Base-by-base conservation (phyloP, 2,329 filamentous ascomycete species). In the Alternaria metachromatica region DNA sequence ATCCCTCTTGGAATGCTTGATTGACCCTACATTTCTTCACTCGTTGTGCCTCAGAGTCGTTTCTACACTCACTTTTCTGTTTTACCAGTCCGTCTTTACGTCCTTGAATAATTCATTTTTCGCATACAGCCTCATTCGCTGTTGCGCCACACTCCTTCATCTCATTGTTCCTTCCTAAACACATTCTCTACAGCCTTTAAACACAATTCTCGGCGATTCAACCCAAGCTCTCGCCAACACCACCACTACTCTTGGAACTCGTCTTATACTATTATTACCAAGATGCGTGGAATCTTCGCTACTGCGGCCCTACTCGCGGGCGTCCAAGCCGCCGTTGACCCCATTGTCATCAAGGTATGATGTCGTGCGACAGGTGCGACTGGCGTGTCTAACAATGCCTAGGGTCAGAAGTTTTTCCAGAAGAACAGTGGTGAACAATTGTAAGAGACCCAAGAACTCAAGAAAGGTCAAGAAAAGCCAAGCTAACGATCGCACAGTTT, bases 381-480 rank as follows among this genome's bases (percentile, higher is more conserved):
- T 50, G 46, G 33, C 43, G 33, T 60, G 59, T 48, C 65, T 69
- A 55, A 65, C 67, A 62, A 25, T 48, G 12, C 49, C 33, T 70
- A 91, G 89, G 90, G 92, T 72, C 88, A 88, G 78, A 94, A 96
- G 82, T 95, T 97, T 87, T 97, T 96, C 87, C 94, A 92, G 85
- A 87, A 92, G 81, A 92, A 90, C 80, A 92, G 90, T 80, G 90
- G 90, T 74, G 90, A 89, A 23, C 87, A 92, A 83, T 92, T 92
- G 65, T 75, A 68, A 63, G 73, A 49, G 60, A 15, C 37, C 23
- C 49, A 12, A 43, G 45, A 28, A 11, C 20, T 13, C 58, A 13
- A 28, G 50, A 21, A 49, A 55, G 51, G 28, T 13, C 58, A 13
- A 28, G 50, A 15, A 49, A 57, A 54, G 28, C 65, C 49, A 62